Conservation (phyloP, 495 filamentous ascomycete genomes). For the Polyplosphaeria fusca region DNA sequence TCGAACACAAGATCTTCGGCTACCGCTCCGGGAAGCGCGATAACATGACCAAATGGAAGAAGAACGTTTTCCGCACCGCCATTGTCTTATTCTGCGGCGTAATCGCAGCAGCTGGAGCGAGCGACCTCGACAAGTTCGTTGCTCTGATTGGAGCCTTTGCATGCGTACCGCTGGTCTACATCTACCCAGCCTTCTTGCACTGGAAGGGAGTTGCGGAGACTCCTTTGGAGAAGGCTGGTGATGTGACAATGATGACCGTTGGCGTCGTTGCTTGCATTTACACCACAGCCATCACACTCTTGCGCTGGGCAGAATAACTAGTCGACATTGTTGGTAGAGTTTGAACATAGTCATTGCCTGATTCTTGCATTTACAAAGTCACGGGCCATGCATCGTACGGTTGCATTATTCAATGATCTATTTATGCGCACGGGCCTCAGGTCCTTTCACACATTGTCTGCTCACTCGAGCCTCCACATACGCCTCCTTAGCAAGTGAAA, state of each 20-base stretch:
- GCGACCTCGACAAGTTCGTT: conserved; percentile 62
- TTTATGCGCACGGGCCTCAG: too few relatives aligned
- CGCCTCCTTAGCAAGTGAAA: too few relatives aligned
- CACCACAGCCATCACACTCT: conserved; percentile 55
- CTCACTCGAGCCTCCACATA: too few relatives aligned
- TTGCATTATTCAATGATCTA: too few relatives aligned
- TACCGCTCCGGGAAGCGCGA: conserved; percentile 55
- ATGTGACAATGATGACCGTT: conserved; percentile 54
- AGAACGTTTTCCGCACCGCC: conserved; percentile 55
- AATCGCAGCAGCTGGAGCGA: conserved; percentile 54
- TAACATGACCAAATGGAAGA: conserved; percentile 59
- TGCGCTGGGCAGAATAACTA: conserved; percentile 24
- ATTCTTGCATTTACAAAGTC: too few relatives aligned
- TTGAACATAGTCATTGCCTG: too few relatives aligned
- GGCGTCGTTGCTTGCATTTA: conserved; percentile 61
- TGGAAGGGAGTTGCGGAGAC: conserved; percentile 56
- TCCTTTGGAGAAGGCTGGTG: conserved; percentile 47
- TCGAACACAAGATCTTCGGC: conserved; percentile 54
- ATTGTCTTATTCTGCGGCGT: conserved; percentile 51
- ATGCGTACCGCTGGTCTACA: conserved; percentile 52
- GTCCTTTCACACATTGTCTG: too few relatives aligned
- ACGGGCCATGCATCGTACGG: too few relatives aligned
- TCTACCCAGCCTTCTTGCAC: conserved; percentile 55
- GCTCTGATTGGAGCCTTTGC: conserved; percentile 61
- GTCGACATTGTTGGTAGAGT: too few relatives aligned